phyloP scores from a whole-genome alignment of 352 stramenopile genomes.

The Phytophthora multivora region DNA sequence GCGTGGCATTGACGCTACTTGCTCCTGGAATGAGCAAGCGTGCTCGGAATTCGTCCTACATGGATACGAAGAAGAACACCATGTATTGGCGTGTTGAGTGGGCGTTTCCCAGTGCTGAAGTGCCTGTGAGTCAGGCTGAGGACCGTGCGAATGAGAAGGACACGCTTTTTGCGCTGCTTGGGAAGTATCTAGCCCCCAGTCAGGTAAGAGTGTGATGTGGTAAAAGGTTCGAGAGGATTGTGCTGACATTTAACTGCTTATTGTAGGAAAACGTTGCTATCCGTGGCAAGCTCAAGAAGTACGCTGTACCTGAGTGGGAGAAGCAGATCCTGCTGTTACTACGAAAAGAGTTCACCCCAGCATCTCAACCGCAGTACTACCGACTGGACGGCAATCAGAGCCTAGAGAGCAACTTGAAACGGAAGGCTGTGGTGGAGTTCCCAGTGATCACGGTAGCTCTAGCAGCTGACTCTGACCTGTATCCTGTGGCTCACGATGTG shows the following conservation, averaged over 20 bases:
- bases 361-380: slow-evolving; percentile 76
- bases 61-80: slow-evolving; percentile 63
- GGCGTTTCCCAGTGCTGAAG: slow-evolving; percentile 61
- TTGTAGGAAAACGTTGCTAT: slow-evolving; percentile 71
- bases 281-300: slow-evolving; percentile 74
- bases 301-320: slow-evolving; percentile 60
- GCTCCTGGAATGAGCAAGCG: slow-evolving; percentile 86
- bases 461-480: slow-evolving; percentile 48
- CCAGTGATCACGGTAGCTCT: slow-evolving; percentile 71
- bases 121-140: slow-evolving; percentile 54
- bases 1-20: slow-evolving; percentile 69
- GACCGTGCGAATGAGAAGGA: slow-evolving; percentile 51
- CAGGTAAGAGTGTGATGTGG: slow-evolving; percentile 42
- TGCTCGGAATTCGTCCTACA: slow-evolving; percentile 73
- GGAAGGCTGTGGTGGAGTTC: slow-evolving; percentile 83
- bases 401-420: slow-evolving; percentile 76
- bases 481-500: slow-evolving; percentile 62
- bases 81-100: slow-evolving; percentile 86
- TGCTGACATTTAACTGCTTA: neutral
- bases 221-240: neutral
- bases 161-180: slow-evolving; percentile 65
- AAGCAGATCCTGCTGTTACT: slow-evolving; percentile 64
- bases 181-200: slow-evolving; percentile 58
- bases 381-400: slow-evolving; percentile 61
- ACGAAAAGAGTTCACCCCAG: slow-evolving; percentile 78